Evolutionary conservation across 371 early-diverging fungal genomes (phyloP), one percentile per base, ranked within the genome.

Genomic region (Paraphysoderma sedebokerense): DNA sequence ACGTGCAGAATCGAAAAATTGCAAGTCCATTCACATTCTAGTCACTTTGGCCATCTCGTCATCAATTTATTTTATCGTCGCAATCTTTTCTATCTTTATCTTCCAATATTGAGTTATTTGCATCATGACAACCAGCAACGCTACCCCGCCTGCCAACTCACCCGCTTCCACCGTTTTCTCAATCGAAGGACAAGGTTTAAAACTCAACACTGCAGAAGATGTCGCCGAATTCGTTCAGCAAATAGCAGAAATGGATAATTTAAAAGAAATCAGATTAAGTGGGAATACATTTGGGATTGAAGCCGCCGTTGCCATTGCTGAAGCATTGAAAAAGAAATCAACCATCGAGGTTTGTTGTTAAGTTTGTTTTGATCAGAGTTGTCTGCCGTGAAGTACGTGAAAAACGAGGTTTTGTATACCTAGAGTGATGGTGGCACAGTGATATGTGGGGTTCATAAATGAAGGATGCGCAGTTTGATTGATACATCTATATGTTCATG

Each of bases 211-310:
- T 5, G 81, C 81, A 28, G 81, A 67, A 30, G 87, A 92, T 65
- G 82, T 85, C 46, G 66, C 75, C 52, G 69, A 66, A 20, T 81
- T 77, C 55, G 70, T 85, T 38, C 75, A 72, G 19, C 76, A 80
- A 35, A 76, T 96, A 31, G 47, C 56, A 12, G 67, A 62, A 33
- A 53, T 77, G 60, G 70, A 47, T 38, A 65, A 69, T 48, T 75
- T 91, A 31, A 72, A 77, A 48, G 74, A 71, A 34, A 74, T 93
- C 52, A 62, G 74, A n/a, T 61, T 93, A 29, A 76, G 79, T 53
- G 97, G 97, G 13, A 93, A 92, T 70, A 90, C 93, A 8, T 72
- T 91, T 47, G 92, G 95, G 45, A 85, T 92, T 35, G 92, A 89
- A 54, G 97, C 97, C 1, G 72, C 81, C 42, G 61, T 76, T 48